A percentile compares a stretch with the other conserved stretches of the same genome.
These are phyloP conservation scores for Aethionema arabicum DNA, from an alignment of 345 rosid species.

Conservation along the genomic window DNA sequence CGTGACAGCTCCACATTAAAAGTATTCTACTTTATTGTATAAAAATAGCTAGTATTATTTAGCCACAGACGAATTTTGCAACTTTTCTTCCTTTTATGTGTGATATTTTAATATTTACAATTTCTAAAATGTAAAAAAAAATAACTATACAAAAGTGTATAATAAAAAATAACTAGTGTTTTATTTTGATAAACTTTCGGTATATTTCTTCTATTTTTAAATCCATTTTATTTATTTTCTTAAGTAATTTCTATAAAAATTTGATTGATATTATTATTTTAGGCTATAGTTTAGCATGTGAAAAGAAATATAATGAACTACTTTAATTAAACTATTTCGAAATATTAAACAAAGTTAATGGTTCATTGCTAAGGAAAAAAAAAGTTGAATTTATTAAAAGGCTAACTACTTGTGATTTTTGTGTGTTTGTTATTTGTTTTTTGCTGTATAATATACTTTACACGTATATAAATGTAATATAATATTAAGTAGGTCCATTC, in stretches of 20 bases:
- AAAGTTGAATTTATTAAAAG: not conserved
- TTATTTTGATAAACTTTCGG: too few species aligned
- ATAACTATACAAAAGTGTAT: too few species aligned
- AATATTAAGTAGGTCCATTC: constrained; percentile 23
- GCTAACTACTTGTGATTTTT: constrained; percentile 7
- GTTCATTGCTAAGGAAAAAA: not conserved
- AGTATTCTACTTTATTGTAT: too few species aligned
- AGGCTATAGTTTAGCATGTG: not conserved
- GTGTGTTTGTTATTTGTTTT: constrained; percentile 24
- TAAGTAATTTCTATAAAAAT: too few species aligned
- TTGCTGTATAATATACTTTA: constrained; percentile 35
- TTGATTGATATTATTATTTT: too few species aligned
- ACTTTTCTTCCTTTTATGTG: too few species aligned
- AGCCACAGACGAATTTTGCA: too few species aligned
- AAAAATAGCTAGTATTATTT: too few species aligned
- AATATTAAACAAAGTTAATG: constrained; percentile 11
- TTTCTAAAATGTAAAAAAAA: too few species aligned
- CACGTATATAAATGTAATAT: constrained; percentile 27
- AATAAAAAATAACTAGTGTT: too few species aligned
- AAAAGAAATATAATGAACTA: not conserved
- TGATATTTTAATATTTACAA: too few species aligned
- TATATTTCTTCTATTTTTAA: not conserved
- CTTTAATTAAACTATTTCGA: not conserved
- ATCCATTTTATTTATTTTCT: not conserved
- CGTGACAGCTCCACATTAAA: too few species aligned